Conservation (phyloP, 2,329 filamentous ascomycete species). For the Botrytis deweyae region DNA sequence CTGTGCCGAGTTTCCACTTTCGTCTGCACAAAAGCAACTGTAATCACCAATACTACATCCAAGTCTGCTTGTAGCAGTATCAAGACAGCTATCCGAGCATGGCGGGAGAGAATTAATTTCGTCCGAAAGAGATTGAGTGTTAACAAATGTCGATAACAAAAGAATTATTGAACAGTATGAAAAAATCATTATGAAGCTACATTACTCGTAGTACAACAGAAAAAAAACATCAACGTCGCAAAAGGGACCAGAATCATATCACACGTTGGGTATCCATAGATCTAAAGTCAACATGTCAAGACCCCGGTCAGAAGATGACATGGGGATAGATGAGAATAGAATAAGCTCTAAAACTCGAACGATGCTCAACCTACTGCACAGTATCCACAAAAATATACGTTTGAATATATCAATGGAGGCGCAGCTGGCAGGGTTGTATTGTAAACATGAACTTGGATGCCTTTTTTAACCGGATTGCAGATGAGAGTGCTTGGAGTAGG, state of each 20-base stretch:
- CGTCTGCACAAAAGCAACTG: constrained; percentile 10
- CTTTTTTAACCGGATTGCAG: neutral
- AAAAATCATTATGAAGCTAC: constrained; percentile 14
- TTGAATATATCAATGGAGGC: neutral
- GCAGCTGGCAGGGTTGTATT: neutral
- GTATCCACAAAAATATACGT: neutral
- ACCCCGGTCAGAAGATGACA: constrained; percentile 8
- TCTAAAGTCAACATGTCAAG: constrained; percentile 1
- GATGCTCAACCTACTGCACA: neutral
- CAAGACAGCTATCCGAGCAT: constrained; percentile 18
- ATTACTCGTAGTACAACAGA: constrained; percentile 1
- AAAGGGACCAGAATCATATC: neutral
- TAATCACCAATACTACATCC: constrained; percentile 17
- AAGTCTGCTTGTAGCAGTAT: neutral
- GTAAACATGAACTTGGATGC: neutral
- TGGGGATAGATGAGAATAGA: constrained; percentile 14
- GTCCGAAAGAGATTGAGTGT: constrained; percentile 13
- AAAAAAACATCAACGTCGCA: constrained; percentile 12
- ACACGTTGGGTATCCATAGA: constrained; percentile 2
- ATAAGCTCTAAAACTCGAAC: neutral
- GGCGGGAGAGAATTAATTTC: constrained; percentile 16
- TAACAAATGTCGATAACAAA: neutral
- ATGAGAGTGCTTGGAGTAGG: neutral
- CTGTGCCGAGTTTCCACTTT: constrained; percentile 6
- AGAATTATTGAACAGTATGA: constrained; percentile 1